Evolutionary conservation across 139 green algal genomes (phyloP), one percentile per base, ranked within the genome.

Genomic region (Coelastrella sp.): DNA sequence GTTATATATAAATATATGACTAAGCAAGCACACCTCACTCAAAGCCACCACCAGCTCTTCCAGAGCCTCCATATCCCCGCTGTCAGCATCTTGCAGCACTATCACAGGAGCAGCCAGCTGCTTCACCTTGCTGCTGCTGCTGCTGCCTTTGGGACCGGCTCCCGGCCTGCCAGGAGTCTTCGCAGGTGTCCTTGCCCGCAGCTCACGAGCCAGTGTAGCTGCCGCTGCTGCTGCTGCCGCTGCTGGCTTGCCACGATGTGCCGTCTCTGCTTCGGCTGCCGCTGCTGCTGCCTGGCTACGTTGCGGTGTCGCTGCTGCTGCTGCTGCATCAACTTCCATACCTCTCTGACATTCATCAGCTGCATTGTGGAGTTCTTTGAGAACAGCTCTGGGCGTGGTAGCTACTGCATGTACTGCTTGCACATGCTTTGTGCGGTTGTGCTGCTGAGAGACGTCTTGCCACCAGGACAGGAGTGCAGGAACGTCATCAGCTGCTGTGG

Each of bases 11-110:
- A n/a, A n/a, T n/a, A n/a, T n/a, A n/a, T n/a, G n/a, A n/a, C n/a
- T n/a, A 76, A 76, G 10, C 68, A 76, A 76, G 12, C 87, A 60
- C 76, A 91, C 78, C 87, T 91, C 78, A 56, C 65, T 81, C 22
- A 91, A 68, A 25, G 78, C 78, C 78, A 85, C 78, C 27, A 91
- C 78, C 87, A 91, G 78, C 60, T 87, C 75, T 81, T 91, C 73
- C 17, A 91, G 65, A n/a, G 87, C 87, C 27, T 83, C 75, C 7
- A 72, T 7, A 20, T 91, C 87, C 9, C 22, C 78, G 9, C 65
- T 49, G 10, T 91, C 87, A 25, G 75, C 78, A 12, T 91, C 87
- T 14, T 85, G 78, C 63, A 91, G 63, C n/a, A 91, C 78, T 12
- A 91, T 49, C 72, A 91, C 87, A 17, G 87, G 87, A 66, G 65